Evolutionary conservation across 75 land plant genomes (phyloP).

Genomic region (Picea glauca): DNA sequence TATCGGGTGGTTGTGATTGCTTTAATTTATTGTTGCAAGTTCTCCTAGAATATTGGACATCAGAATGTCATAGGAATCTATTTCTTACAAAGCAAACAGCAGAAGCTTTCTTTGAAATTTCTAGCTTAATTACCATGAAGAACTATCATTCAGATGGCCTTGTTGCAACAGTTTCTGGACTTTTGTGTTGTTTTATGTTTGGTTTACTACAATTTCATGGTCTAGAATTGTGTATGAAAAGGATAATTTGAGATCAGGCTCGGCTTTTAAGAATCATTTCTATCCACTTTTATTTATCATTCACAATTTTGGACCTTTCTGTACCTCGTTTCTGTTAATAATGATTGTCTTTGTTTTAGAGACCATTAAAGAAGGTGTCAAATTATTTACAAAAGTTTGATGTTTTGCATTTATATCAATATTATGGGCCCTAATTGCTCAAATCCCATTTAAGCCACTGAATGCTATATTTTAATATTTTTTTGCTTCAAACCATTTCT

Average conservation of each 20-base stretch:
- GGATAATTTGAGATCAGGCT: too few relatives aligned
- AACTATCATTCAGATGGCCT: not conserved
- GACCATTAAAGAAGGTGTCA: too few relatives aligned
- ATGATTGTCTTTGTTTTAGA: too few relatives aligned
- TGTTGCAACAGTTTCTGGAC: not conserved
- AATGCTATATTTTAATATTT: too few relatives aligned
- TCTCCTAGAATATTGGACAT: not conserved
- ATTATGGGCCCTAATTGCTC: too few relatives aligned
- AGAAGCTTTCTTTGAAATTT: not conserved
- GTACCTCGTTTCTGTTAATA: too few relatives aligned
- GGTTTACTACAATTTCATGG: not conserved
- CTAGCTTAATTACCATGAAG: not conserved
- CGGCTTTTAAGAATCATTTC: not conserved
- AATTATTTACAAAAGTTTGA: slow-evolving; percentile 22
- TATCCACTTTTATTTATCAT: slow-evolving; percentile 38
- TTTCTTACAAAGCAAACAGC: not conserved
- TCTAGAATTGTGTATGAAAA: too few relatives aligned
- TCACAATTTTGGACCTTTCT: too few relatives aligned
- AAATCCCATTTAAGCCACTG: too few relatives aligned
- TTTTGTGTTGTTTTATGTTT: not conserved
- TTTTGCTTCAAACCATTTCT: too few relatives aligned
- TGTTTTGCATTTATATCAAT: not conserved
- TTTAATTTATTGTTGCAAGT: not conserved
- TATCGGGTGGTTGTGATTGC: too few relatives aligned
- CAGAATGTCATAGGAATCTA: not conserved